These are phyloP conservation scores for Paragyromitra xinjiangensis DNA, from an alignment of 495 filamentous ascomycete species.

Conservation along the genomic window DNA sequence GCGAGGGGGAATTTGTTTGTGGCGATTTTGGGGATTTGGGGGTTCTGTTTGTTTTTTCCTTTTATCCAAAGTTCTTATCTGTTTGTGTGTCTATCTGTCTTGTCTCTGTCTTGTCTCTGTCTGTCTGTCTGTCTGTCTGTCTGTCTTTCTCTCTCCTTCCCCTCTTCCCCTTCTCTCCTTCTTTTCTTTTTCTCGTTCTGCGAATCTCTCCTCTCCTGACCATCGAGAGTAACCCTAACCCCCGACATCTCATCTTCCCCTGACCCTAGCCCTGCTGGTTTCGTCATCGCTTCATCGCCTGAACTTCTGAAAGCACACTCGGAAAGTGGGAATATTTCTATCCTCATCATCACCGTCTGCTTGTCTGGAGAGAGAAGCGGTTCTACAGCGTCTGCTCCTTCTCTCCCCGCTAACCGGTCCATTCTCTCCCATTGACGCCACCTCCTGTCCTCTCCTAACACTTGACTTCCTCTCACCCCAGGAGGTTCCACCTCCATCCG, in stretches of 20 bases:
- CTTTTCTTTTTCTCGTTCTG: background rate
- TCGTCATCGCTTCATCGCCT: slow-evolving; percentile 29
- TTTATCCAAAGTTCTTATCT: slow-evolving; percentile 1
- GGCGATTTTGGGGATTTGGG: background rate
- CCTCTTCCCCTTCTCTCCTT: too few species aligned
- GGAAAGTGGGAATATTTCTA: background rate
- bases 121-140: background rate
- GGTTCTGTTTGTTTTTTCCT: background rate
- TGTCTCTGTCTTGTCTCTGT: background rate
- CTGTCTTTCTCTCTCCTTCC: background rate
- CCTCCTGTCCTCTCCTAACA: background rate
- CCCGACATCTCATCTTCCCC: background rate
- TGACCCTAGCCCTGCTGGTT: slow-evolving; percentile 35
- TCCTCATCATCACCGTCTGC: background rate
- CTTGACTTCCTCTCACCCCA: background rate
- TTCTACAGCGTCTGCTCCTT: background rate
- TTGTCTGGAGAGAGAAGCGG: background rate
- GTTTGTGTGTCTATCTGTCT: background rate
- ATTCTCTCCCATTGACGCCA: background rate
- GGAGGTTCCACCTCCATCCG: background rate
- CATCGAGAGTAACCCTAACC: slow-evolving; percentile 13
- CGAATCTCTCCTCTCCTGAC: background rate
- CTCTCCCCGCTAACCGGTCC: background rate
- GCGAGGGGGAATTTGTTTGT: background rate
- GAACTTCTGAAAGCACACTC: background rate